A percentile compares a stretch with the other conserved stretches of the same genome.
Conservation (phyloP, 768 basidiomycete species). For the Phallus indusiatus region DNA sequence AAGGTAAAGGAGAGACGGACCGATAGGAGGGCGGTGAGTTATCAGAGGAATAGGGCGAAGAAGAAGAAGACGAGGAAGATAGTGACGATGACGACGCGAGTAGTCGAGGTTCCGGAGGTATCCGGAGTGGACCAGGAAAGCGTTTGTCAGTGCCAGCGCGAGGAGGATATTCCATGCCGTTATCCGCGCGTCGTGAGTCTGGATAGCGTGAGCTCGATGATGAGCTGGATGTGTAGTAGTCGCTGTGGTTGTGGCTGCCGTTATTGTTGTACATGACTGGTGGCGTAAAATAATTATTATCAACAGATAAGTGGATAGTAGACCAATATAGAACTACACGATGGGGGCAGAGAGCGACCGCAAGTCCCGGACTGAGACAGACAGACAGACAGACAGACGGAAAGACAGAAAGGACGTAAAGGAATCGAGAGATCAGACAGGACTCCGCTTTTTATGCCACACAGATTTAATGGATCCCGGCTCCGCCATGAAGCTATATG, state of each 20-base stretch:
- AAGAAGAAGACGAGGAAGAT: background rate
- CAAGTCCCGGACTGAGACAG: no score
- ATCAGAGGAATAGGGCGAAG: background rate
- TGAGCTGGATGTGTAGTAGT: background rate
- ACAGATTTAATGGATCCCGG: background rate
- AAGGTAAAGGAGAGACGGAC: background rate
- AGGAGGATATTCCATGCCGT: background rate
- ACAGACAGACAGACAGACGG: no score
- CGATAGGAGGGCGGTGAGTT: background rate
- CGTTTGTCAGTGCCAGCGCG: background rate
- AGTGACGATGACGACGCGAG: background rate
- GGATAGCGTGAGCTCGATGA: background rate
- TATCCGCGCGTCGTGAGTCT: background rate
- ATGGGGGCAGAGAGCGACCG: no score
- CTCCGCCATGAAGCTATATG: background rate
- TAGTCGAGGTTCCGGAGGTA: background rate
- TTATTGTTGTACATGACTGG: no score
- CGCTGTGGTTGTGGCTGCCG: no score
- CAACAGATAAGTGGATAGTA: no score
- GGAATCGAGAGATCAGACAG: background rate
- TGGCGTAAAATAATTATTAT: no score
- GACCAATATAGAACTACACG: no score
- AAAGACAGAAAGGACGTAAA: background rate
- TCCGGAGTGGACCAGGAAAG: constrained; percentile 5
- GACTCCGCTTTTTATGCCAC: constrained; percentile 5